Conservation (phyloP, 1,284 basidiomycete genomes). For the Pseudozyma pruni region DNA sequence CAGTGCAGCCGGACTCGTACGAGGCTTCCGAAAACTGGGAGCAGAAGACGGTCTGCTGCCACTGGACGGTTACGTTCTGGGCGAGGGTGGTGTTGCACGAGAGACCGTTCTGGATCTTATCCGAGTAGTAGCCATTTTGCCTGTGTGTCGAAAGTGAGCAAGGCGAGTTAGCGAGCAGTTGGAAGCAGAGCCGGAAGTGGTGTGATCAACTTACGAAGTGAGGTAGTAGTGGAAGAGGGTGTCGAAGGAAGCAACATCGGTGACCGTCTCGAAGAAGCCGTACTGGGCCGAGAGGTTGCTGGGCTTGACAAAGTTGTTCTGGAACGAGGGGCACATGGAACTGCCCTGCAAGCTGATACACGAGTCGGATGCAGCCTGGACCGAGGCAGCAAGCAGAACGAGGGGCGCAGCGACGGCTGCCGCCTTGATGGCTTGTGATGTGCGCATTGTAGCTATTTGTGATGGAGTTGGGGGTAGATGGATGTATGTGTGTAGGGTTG, state of each 20-base stretch:
- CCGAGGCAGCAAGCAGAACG: conserved; percentile 25
- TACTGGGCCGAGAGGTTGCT: conserved; percentile 67
- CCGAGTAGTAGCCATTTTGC: conserved; percentile 62
- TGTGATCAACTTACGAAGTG: conserved; percentile 50
- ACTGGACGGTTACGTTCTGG: conserved; percentile 57
- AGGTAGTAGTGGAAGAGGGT: conserved; percentile 68
- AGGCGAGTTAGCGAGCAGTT: not conserved
- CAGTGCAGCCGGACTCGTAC: conserved; percentile 57
- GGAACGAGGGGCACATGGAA: conserved; percentile 57
- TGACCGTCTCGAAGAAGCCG: conserved; percentile 67
- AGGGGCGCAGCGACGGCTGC: conserved; percentile 34
- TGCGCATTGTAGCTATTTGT: conserved; percentile 25
- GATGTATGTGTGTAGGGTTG: not conserved
- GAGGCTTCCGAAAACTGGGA: conserved; percentile 59
- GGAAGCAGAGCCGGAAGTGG: no score
- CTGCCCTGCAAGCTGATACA: conserved; percentile 57
- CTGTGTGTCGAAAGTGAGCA: not conserved
- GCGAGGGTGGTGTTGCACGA: conserved; percentile 56
- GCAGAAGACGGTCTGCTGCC: conserved; percentile 61
- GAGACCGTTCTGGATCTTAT: conserved; percentile 52
- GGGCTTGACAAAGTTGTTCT: conserved; percentile 65
- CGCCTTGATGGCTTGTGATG: conserved; percentile 32
- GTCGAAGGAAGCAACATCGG: conserved; percentile 69
- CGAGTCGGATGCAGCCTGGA: conserved; percentile 37
- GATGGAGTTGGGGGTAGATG: not conserved